These are phyloP conservation scores for Corymbia calophylla DNA, from an alignment of 441 rosid species.

Conservation along the genomic window DNA sequence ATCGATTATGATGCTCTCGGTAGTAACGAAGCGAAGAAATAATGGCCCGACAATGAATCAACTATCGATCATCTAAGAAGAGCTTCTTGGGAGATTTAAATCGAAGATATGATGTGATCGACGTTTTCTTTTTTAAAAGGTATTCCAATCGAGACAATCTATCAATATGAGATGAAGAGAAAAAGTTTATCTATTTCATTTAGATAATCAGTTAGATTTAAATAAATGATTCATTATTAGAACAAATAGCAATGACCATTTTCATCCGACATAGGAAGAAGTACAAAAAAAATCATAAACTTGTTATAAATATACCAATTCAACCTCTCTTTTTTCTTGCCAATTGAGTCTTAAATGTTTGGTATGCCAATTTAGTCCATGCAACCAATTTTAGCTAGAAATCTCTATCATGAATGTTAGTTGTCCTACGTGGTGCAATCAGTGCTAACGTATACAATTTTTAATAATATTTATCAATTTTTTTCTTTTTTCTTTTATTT, in stretches of 20 bases:
- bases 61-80: neutral
- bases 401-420: no score
- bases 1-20: neutral
- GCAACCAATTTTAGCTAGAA: fast-evolving
- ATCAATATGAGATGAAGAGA: neutral
- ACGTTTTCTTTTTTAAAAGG: neutral
- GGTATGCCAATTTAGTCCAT: neutral
- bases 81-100: neutral
- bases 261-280: fast-evolving
- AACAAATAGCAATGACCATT: neutral
- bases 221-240: neutral
- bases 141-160: neutral
- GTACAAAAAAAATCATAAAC: no score
- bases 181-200: neutral
- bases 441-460: no score
- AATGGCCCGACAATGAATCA: neutral
- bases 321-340: neutral
- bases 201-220: neutral
- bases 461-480: no score
- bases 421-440: no score
- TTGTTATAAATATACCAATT: no score
- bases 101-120: neutral
- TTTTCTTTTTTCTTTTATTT: no score
- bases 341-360: neutral
- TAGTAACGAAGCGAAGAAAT: neutral